Base-by-base conservation (phyloP, 306 rosid genomes). In the Chamaecrista fasciculata region DNA sequence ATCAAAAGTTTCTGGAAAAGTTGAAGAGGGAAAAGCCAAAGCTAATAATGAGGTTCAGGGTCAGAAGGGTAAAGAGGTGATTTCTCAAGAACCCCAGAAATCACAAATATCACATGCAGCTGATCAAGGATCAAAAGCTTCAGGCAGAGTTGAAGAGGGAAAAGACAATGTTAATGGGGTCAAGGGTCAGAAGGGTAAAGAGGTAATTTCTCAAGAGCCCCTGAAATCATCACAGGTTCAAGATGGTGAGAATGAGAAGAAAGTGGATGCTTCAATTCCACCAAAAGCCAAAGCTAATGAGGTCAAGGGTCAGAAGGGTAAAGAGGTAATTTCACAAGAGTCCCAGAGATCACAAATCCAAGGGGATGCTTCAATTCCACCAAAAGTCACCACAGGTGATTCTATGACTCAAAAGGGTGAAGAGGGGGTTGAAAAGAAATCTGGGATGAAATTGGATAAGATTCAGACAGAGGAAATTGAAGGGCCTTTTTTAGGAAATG, bases 381-480 rank as follows among this genome's bases (percentile, higher is more conserved):
- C 56, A 9, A 31, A 65, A 26, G 52, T 40, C 40, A 64, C 40
- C 16, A 64, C 37, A 7, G 37, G 25, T 4, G 56, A 46, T 1
- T 64, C 39, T 46, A 11, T 9, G 23, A 2, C 56, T 46, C 28
- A 16, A 4, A 36, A n/a, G 57, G 39, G 42, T n/a, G 24, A 57
- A 29, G 42, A 29, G 36, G 62, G 0, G 16, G 19, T 29, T 47
- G 19, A 58, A 18, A 44, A 66, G 11, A 8, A 34, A 16, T 6
- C 43, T 16, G n/a, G n/a, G n/a, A 65, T 6, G 5, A 16, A 71
- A 51, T 36, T 12, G 11, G 68, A 78, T 66, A 78, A 72, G 16
- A 20, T 39, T 58, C 78, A 79, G 39, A 46, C 64, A 55, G 65
- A 51, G 43, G 76, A 53, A 44, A 53, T 20, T 33, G 34, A 31